phyloP scores from a whole-genome alignment of 208 protist species.

The Herpetomonas tarakana region DNA sequence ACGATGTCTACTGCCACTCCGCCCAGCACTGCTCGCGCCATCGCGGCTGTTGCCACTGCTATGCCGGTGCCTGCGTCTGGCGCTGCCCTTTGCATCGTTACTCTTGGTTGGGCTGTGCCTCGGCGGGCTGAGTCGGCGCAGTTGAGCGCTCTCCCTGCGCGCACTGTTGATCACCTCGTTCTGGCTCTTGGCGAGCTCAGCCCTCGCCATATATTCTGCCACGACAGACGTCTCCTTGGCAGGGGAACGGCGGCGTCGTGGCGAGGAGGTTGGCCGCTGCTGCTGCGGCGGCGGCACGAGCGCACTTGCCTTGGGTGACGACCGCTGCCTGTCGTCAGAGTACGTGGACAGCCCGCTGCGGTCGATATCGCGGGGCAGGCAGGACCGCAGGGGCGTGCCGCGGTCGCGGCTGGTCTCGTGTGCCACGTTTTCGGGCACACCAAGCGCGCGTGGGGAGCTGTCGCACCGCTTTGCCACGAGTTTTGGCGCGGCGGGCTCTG shows the following conservation, averaged over 20 bases:
- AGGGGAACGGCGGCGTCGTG: background rate
- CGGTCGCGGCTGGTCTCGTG: background rate
- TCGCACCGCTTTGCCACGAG: background rate
- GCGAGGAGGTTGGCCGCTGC: background rate
- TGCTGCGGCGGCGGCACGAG: background rate
- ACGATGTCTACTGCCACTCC: background rate
- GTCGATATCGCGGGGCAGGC: background rate
- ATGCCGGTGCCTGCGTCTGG: background rate
- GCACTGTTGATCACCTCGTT: background rate
- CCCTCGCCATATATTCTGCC: background rate
- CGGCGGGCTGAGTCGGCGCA: background rate
- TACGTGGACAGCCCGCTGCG: background rate
- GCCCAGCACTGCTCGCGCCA: background rate
- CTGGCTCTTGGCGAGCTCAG: background rate
- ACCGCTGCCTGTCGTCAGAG: too few relatives aligned
- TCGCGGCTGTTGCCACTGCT: background rate
- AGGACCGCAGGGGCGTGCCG: slow-evolving; percentile 11
- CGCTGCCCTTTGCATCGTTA: background rate
- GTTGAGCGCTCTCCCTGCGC: background rate
- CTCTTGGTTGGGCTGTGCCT: background rate
- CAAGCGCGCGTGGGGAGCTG: background rate
- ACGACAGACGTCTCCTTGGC: background rate
- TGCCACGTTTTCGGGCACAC: background rate
- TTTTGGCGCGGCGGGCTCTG: background rate
- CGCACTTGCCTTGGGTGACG: background rate